Evolutionary conservation across 192 early-diverging fungal genomes (phyloP), one percentile per base, ranked within the genome.

Genomic region (Diversispora eburnea): DNA sequence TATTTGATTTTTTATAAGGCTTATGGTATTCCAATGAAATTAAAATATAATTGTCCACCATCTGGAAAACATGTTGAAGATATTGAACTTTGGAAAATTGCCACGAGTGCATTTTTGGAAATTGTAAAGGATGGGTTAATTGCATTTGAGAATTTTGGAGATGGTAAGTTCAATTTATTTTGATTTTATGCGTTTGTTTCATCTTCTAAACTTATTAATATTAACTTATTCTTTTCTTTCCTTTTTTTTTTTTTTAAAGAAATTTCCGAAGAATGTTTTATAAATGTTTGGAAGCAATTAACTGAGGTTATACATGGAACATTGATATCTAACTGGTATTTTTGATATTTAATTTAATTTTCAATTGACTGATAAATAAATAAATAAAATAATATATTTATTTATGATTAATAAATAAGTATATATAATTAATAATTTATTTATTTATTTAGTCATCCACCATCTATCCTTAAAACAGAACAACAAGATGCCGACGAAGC

Each of bases 21-120:
- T 5, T 79, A 92, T 75, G 88, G 90, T 10, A 75, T 91, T 15
- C 87, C 91, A 0, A 91, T 95, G 91, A 79, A 83, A 54, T 78
- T 88, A 8, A 90, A 91, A 72, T 90, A 92, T 75, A 84, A 90
- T 15, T 92, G 93, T 55, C 92, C 93, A 12, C 75, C 81, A n/a
- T 84, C 89, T 8, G 88, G 82, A 22, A 85, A 81, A 49, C 88
- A 91, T 75, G 86, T 89, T 8, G 82, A 85, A 71, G 85, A 89
- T 56, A 79, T 84, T 5, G 88, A 91, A 62, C 74, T 95, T 5
- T 95, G 91, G 93, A 88, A 88, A 75, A 75, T 79, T 7, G 88
- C 91, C 6, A 88, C 86, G 0, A 88, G 76, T 39, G 85, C 87
- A 6, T 86, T 87, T 61, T 64, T 89, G 69, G 82, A 86, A 13